These are phyloP conservation scores for Pisolithus orientalis DNA, from an alignment of 768 basidiomycete species.

Conservation along the genomic window DNA sequence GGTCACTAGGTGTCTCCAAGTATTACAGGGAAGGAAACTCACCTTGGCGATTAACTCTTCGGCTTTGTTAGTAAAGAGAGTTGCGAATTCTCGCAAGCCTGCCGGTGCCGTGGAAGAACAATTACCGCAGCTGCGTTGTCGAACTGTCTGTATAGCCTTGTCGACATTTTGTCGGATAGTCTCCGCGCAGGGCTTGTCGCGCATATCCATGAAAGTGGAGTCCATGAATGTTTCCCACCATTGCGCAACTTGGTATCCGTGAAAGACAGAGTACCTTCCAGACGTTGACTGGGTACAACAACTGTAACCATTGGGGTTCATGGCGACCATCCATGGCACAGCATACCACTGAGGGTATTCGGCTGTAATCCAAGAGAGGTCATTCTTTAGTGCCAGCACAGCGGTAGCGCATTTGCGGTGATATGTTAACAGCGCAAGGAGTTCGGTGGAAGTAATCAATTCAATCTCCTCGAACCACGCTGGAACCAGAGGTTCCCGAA, in stretches of 20 bases:
- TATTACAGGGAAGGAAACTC: neutral
- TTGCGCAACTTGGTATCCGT: neutral
- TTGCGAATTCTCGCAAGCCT: constrained; percentile 10
- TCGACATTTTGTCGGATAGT: constrained; percentile 2
- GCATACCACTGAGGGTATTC: neutral
- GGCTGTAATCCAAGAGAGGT: constrained; percentile 10
- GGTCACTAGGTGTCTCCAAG: too few species aligned
- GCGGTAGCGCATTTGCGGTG: constrained; percentile 11
- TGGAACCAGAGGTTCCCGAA: too few species aligned
- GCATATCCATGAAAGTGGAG: constrained; percentile 6
- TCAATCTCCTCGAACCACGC: constrained; percentile 21
- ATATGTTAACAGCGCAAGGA: constrained; percentile 22
- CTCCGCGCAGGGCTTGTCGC: constrained; percentile 12
- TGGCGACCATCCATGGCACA: neutral
- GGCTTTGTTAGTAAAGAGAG: constrained; percentile 7
- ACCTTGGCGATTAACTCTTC: constrained; percentile 10
- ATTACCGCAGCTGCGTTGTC: neutral
- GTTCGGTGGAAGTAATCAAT: constrained; percentile 18
- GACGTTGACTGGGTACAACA: neutral
- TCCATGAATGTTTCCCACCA: constrained; percentile 22
- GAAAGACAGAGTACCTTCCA: neutral
- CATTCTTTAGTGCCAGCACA: constrained; percentile 1
- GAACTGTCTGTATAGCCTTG: neutral
- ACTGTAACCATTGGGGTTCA: too few species aligned
- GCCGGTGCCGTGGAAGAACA: constrained; percentile 4